phyloP scores from a whole-genome alignment of 2,329 filamentous ascomycete species.

The Fusarium illudens region DNA sequence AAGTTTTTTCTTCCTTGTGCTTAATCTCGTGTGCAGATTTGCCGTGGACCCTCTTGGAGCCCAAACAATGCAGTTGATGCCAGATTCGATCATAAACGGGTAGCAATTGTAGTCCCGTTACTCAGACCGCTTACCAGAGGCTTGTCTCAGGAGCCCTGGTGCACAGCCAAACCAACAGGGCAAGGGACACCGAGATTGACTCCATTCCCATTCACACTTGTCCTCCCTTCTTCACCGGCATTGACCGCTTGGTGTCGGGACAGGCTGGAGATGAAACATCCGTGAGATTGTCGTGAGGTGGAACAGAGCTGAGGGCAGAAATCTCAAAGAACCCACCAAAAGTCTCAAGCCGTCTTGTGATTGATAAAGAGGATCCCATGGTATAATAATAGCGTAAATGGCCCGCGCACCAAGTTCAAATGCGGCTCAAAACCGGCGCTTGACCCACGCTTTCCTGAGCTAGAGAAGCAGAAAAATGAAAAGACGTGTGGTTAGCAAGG shows the following conservation, averaged over 20 bases:
- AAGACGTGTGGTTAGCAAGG: conserved; percentile 20
- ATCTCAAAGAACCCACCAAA: conserved; percentile 26
- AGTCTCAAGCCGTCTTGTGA: conserved; percentile 37
- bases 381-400: conserved; percentile 44
- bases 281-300: conserved; percentile 27
- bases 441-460: conserved; percentile 14
- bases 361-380: conserved; percentile 38
- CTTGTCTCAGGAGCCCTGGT: conserved; percentile 15
- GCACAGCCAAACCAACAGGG: not conserved
- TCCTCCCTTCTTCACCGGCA: conserved; percentile 23
- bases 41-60: conserved; percentile 13
- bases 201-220: conserved; percentile 1
- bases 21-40: conserved; percentile 1
- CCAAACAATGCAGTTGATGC: conserved; percentile 26
- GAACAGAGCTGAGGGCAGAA: conserved; percentile 20
- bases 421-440: conserved; percentile 38
- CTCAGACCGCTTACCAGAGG: conserved; percentile 22
- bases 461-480: conserved; percentile 13
- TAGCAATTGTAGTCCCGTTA: not conserved
- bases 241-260: conserved; percentile 31
- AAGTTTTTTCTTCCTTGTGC: conserved; percentile 13
- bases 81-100: conserved; percentile 16
- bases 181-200: not conserved
- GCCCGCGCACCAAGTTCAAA: conserved; percentile 32
- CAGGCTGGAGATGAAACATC: conserved; percentile 8